These are phyloP conservation scores for Casuarina equisetifolia DNA, from an alignment of 306 rosid species.

Conservation along the genomic window DNA sequence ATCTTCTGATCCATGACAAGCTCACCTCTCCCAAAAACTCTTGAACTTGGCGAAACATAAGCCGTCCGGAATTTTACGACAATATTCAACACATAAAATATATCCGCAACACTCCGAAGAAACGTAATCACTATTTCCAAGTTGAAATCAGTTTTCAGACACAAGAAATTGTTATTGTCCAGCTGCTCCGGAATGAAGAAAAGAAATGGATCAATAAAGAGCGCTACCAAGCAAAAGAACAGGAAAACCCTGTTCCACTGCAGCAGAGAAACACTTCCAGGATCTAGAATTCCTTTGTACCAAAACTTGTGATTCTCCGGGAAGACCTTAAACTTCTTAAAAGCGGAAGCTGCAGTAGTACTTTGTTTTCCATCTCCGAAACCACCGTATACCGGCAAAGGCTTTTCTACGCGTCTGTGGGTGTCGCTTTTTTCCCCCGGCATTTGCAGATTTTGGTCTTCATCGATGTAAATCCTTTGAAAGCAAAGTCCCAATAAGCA, in stretches of 20 bases:
- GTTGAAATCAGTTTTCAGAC: constrained; percentile 71
- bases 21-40: constrained; percentile 90
- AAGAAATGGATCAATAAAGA: constrained; percentile 45
- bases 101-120: constrained; percentile 76
- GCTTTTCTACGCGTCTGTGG: constrained; percentile 36
- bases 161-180: constrained; percentile 42
- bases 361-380: constrained; percentile 35
- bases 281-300: constrained; percentile 69
- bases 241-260: constrained; percentile 73
- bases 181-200: constrained; percentile 75
- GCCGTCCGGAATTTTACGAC: constrained; percentile 79
- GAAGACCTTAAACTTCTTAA: constrained; percentile 53
- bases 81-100: constrained; percentile 67
- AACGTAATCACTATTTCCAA: constrained; percentile 71
- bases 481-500: constrained; percentile 16
- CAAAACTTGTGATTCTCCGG: constrained; percentile 44
- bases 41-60: constrained; percentile 72
- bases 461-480: constrained; percentile 55
- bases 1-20: neutral
- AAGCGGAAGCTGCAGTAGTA: constrained; percentile 23
- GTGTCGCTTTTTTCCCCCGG: constrained; percentile 42
- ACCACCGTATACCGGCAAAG: constrained; percentile 35
- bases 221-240: too few species aligned
- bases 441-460: constrained; percentile 37
- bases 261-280: constrained; percentile 69